Percentiles rank a stretch among this genome's conserved stretches.
Conservation (phyloP, 2,329 filamentous ascomycete genomes). For the Neonectria punicea region DNA sequence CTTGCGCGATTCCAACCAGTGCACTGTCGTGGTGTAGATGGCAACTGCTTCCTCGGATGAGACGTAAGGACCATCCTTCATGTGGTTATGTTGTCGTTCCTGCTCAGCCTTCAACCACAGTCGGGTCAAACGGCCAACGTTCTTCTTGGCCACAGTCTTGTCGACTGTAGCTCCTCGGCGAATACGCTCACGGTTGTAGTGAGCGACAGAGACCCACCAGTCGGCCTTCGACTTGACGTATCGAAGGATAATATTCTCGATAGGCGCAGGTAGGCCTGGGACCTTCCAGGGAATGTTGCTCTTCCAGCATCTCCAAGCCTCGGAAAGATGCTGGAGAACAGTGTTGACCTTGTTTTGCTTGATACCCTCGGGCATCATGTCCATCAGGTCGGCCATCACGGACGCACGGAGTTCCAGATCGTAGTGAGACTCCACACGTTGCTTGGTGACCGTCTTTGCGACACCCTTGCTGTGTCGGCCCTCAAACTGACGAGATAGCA, state of each 20-base stretch:
- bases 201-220: constrained; percentile 99
- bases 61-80: constrained; percentile 98
- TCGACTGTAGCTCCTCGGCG: constrained; percentile 96
- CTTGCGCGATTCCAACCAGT: constrained; percentile 98
- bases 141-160: constrained; percentile 99
- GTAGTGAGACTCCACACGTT: constrained; percentile 98
- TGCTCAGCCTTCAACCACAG: constrained; percentile 98
- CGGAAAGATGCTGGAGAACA: constrained; percentile 94
- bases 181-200: constrained; percentile 98
- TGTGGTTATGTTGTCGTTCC: constrained; percentile 98
- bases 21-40: constrained; percentile 98
- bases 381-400: constrained; percentile 98
- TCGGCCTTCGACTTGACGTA: constrained; percentile 99
- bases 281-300: constrained; percentile 99
- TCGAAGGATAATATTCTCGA: constrained; percentile 97
- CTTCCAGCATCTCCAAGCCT: constrained; percentile 99
- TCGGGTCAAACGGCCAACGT: constrained; percentile 91
- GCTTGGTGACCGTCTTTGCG: constrained; percentile 98
- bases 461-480: constrained; percentile 98
- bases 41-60: constrained; percentile 98
- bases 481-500: constrained; percentile 97
- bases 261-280: constrained; percentile 92
- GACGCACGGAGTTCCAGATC: constrained; percentile 96
- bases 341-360: constrained; percentile 99
- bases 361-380: constrained; percentile 99